phyloP scores from a whole-genome alignment of 768 basidiomycete species.

The Tremella yokohamensis region DNA sequence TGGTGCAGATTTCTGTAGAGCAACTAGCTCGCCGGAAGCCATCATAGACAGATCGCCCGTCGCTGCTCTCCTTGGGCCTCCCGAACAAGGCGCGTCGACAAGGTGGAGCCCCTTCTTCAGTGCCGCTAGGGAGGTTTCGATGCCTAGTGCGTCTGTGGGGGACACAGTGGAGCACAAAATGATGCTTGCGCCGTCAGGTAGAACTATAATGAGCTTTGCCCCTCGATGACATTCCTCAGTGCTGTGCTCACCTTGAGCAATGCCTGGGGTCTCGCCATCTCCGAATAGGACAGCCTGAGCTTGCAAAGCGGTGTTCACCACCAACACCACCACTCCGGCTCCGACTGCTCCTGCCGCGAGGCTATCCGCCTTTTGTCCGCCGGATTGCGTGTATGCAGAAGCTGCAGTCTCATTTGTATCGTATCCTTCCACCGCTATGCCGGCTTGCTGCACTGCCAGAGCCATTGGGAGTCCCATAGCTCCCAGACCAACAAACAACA shows the following conservation, averaged over 20 bases:
- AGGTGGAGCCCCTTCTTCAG: constrained; percentile 19
- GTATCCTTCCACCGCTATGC: constrained; percentile 31
- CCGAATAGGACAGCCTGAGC: constrained; percentile 24
- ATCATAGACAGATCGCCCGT: constrained; percentile 41
- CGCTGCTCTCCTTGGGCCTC: constrained; percentile 34
- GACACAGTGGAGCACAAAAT: constrained; percentile 39
- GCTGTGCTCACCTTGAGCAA: constrained; percentile 6
- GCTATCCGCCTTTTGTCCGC: constrained; percentile 27
- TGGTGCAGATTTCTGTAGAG: constrained; percentile 18
- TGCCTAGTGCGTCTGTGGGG: constrained; percentile 26
- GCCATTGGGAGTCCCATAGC: constrained; percentile 40
- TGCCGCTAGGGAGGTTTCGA: constrained; percentile 23
- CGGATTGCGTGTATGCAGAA: constrained; percentile 19
- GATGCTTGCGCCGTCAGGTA: constrained; percentile 27
- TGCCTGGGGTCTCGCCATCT: constrained; percentile 9
- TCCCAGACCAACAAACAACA: constrained; percentile 42
- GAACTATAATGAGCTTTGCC: constrained; percentile 11
- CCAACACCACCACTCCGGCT: constrained; percentile 31
- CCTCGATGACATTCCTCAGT: too few species aligned
- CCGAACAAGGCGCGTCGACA: constrained; percentile 43
- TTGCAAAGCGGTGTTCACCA: constrained; percentile 27
- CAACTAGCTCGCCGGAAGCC: constrained; percentile 27
- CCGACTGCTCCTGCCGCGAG: constrained; percentile 18
- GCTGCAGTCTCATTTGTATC: constrained; percentile 22
- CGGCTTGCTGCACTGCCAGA: constrained; percentile 20